Conservation (phyloP, 768 basidiomycete species). For the Floccularia luteovirens region DNA sequence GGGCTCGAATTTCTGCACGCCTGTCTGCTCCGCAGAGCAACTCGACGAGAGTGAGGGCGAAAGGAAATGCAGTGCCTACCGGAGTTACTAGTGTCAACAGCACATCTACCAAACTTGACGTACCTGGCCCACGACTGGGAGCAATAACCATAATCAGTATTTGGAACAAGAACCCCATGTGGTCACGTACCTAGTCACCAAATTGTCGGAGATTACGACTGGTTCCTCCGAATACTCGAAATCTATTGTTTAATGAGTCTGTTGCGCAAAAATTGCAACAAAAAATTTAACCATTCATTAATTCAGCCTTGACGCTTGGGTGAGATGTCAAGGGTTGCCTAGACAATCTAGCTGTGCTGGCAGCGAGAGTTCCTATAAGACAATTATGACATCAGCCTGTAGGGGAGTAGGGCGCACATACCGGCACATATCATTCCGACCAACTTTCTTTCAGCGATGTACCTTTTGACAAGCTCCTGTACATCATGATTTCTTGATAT, state of each 20-base stretch:
- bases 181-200: slow-evolving; percentile 63
- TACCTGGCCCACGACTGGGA: slow-evolving; percentile 65
- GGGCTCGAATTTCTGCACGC: slow-evolving; percentile 49
- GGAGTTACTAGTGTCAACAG: background rate
- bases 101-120: slow-evolving; percentile 9
- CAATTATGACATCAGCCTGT: background rate
- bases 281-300: slow-evolving; percentile 40
- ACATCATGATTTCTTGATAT: slow-evolving; percentile 53
- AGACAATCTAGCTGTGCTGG: slow-evolving; percentile 51
- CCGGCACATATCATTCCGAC: slow-evolving; percentile 88
- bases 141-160: slow-evolving; percentile 1
- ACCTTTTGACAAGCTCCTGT: slow-evolving; percentile 54
- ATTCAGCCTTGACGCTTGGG: slow-evolving; percentile 53
- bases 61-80: slow-evolving; percentile 68
- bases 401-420: slow-evolving; percentile 15
- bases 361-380: slow-evolving; percentile 57
- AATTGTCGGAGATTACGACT: slow-evolving; percentile 64
- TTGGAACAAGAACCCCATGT: background rate
- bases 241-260: slow-evolving; percentile 24
- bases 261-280: background rate
- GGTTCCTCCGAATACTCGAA: slow-evolving; percentile 71
- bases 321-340: slow-evolving; percentile 72
- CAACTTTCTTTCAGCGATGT: slow-evolving; percentile 42
- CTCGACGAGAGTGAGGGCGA: slow-evolving; percentile 72
- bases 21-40: slow-evolving; percentile 57